phyloP scores from a whole-genome alignment of 2,329 filamentous ascomycete genomes.

The Diaporthe sp. region DNA sequence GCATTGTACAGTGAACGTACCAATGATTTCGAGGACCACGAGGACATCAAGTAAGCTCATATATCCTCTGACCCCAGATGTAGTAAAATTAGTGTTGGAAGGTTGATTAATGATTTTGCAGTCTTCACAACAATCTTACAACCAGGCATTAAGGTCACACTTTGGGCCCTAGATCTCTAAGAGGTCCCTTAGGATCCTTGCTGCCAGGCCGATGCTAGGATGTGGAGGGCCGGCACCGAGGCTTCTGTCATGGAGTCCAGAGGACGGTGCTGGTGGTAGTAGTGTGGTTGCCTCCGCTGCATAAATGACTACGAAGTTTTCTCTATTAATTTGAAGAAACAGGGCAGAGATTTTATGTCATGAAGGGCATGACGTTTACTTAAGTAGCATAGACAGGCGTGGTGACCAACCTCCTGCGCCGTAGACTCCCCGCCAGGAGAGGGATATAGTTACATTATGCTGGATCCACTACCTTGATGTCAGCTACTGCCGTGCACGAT shows the following conservation, averaged over 20 bases:
- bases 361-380: background rate
- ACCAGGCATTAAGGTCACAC: background rate
- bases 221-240: background rate
- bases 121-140: background rate
- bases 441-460: too few species aligned
- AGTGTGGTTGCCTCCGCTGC: background rate
- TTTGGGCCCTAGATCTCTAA: too few species aligned
- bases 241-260: background rate
- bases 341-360: background rate
- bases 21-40: background rate
- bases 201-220: background rate
- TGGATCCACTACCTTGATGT: too few species aligned
- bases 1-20: too few species aligned
- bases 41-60: background rate
- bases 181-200: background rate
- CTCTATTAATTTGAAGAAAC: background rate
- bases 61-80: too few species aligned
- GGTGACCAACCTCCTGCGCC: too few species aligned
- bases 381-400: background rate
- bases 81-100: too few species aligned
- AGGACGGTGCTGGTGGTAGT: background rate
- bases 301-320: background rate
- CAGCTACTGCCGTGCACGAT: too few species aligned
- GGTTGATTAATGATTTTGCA: background rate
- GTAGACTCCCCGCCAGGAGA: too few species aligned